These are phyloP conservation scores for Helotiales sp. DNA, from an alignment of 2,329 filamentous ascomycete genomes.

Conservation along the genomic window DNA sequence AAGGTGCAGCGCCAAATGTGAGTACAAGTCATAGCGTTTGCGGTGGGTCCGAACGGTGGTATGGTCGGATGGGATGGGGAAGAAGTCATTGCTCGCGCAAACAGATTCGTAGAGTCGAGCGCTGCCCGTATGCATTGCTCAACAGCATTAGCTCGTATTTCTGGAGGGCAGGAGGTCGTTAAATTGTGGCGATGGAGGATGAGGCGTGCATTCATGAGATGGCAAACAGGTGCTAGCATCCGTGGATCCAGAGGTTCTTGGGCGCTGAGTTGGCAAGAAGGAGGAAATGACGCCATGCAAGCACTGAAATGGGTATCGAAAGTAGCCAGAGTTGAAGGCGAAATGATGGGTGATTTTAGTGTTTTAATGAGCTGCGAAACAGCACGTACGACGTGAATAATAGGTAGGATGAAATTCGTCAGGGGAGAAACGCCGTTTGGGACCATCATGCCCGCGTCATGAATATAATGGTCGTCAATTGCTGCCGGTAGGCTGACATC, in stretches of 20 bases:
- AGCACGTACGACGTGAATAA: slow-evolving; percentile 81
- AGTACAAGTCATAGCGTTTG: slow-evolving; percentile 76
- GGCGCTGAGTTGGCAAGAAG: slow-evolving; percentile 71
- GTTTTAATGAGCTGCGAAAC: slow-evolving; percentile 76
- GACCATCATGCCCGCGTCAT: slow-evolving; percentile 59
- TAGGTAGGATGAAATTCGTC: slow-evolving; percentile 74
- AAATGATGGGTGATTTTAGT: slow-evolving; percentile 69
- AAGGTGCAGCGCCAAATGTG: slow-evolving; percentile 89
- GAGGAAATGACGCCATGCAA: slow-evolving; percentile 77
- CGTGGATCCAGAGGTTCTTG: slow-evolving; percentile 72
- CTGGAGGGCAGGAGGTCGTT: slow-evolving; percentile 68
- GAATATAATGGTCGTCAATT: slow-evolving; percentile 79
- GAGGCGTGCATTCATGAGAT: slow-evolving; percentile 82
- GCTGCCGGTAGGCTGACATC: slow-evolving; percentile 80
- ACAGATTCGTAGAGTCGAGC: slow-evolving; percentile 77
- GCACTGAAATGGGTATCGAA: slow-evolving; percentile 82
- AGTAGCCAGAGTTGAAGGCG: slow-evolving; percentile 69
- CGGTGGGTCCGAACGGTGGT: slow-evolving; percentile 42
- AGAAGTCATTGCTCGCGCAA: slow-evolving; percentile 67
- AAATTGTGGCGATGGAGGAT: slow-evolving; percentile 90
- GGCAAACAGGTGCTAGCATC: slow-evolving; percentile 74
- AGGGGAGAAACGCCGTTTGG: slow-evolving; percentile 59
- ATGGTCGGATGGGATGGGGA: slow-evolving; percentile 42
- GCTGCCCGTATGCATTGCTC: slow-evolving; percentile 77
- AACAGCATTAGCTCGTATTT: slow-evolving; percentile 72